These are phyloP conservation scores for Tephrocybe sp. DNA, from an alignment of 768 basidiomycete genomes.

Conservation along the genomic window DNA sequence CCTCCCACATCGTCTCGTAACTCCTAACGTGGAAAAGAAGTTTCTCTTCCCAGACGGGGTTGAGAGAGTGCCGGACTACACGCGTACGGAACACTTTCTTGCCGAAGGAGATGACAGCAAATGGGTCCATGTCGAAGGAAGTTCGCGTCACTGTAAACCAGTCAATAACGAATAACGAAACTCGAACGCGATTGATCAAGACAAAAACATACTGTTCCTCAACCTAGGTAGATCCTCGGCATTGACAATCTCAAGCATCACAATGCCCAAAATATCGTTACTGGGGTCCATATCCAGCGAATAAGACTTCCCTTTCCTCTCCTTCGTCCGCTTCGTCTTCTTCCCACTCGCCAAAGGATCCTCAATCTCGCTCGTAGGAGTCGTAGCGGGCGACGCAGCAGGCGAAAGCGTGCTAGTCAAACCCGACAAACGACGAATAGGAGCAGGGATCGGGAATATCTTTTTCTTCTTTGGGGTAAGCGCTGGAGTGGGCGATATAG, in stretches of 20 bases:
- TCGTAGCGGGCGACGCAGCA: not conserved
- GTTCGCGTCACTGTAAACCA: conserved; percentile 66
- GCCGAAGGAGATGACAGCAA: conserved; percentile 92
- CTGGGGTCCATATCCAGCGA: conserved; percentile 62
- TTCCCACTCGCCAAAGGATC: not conserved
- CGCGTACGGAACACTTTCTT: conserved; percentile 96
- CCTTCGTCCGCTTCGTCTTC: not conserved
- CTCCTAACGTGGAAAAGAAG: conserved; percentile 90
- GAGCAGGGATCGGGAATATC: too few relatives aligned
- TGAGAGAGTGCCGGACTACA: conserved; percentile 76
- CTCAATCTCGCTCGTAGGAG: not conserved
- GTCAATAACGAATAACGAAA: conserved; percentile 1
- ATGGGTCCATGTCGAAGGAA: conserved; percentile 97
- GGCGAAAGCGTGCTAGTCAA: too few relatives aligned
- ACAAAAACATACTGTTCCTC: conserved; percentile 69
- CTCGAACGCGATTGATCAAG: too few relatives aligned
- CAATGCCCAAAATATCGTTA: conserved; percentile 90
- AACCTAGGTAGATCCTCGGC: conserved; percentile 83
- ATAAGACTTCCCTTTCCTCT: conserved; percentile 26
- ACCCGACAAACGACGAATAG: too few relatives aligned
- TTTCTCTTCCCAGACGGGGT: conserved; percentile 94
- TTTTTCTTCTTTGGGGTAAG: too few relatives aligned
- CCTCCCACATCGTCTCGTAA: conserved; percentile 65
- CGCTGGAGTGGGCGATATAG: too few relatives aligned
- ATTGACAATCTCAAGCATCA: conserved; percentile 86